Conservation (phyloP, 2,329 filamentous ascomycete species). For the Aspergillus arachidicola region DNA sequence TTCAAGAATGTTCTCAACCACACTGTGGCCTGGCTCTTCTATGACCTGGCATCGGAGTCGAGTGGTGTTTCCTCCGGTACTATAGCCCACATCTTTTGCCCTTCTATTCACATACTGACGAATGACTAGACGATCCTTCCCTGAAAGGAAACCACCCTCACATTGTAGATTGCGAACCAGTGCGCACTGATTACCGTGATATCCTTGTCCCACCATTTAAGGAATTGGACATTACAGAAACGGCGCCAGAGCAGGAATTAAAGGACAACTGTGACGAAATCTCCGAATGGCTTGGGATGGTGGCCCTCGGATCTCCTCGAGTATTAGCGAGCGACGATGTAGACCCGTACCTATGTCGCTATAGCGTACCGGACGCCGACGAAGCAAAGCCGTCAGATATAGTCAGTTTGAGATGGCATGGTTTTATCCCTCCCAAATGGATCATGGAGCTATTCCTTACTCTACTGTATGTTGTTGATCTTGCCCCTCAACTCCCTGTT, state of each 20-base stretch:
- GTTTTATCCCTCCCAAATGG: constrained; percentile 45
- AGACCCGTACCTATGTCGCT: constrained; percentile 49
- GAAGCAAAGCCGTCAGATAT: constrained; percentile 27
- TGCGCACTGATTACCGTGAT: constrained; percentile 25
- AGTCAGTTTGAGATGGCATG: constrained; percentile 47
- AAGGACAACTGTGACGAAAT: constrained; percentile 63
- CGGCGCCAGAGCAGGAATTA: constrained; percentile 48
- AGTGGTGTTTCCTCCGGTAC: constrained; percentile 47
- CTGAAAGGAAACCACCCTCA: constrained; percentile 45
- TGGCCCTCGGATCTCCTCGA: constrained; percentile 49
- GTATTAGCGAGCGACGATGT: constrained; percentile 40
- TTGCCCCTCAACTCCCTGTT: background rate
- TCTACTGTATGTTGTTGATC: constrained; percentile 37
- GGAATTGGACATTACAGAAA: constrained; percentile 26
- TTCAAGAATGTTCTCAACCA: constrained; percentile 74
- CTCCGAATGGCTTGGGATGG: constrained; percentile 64
- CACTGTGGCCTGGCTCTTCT: constrained; percentile 77
- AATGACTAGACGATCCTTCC: constrained; percentile 29
- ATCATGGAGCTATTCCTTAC: constrained; percentile 38
- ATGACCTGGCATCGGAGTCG: constrained; percentile 52
- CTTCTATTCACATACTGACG: constrained; percentile 1
- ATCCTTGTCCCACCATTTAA: constrained; percentile 38
- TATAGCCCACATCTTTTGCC: background rate
- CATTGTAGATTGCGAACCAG: constrained; percentile 32
- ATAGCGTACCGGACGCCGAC: constrained; percentile 39